Base-by-base conservation (phyloP, 2,329 filamentous ascomycete genomes). In the Uncinocarpus reesii region DNA sequence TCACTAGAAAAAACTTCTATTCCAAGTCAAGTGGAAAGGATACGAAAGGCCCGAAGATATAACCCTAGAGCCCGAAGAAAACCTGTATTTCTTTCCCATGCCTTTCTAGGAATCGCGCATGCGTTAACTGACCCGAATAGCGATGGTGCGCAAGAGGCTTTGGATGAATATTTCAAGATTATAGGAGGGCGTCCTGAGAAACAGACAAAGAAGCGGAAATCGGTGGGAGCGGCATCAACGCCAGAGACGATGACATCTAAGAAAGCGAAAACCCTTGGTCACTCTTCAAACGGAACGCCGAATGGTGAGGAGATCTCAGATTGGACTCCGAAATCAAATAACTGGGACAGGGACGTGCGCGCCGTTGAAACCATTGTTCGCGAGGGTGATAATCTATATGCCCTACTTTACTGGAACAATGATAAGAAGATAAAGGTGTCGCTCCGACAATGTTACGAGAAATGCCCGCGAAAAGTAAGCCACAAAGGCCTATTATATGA, bases 11-110 rank as follows among this genome's bases (percentile, higher is more conserved):
- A 57, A 57, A 15, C 57, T 72, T 20, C 50, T 64, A 29, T 62
- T 71, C 16, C 53, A 62, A 6, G 68, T 73, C 24, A 73, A 73
- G 55, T 74, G 71, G 71, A 66, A 67, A 52, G 70, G 68, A 4
- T 74, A 71, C 45, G 62, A 68, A 1, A 57, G 67, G 4, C 61
- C 63, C 1, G 53, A 57, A n/a, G 70, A 74, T 40, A 60, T 64
- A 45, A 74, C 71, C 2, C 57, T 65, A 56, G 71, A 74, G 50
- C 69, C 69, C 1, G 70, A 73, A 55, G 63, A 66, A 5, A 67
- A 70, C 40, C 56, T 68, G 63, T 71, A 62, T 34, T 38, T 15
- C 13, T 38, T 18, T 10, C 6, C 15, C 3, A 37, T 4, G 2
- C 18, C 18, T 4, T 13, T 3, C 15, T 49, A 21, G 38, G 21